Conservation (phyloP, 192 early-diverging fungal genomes). For the Gaertneriomyces semiglobifer region DNA sequence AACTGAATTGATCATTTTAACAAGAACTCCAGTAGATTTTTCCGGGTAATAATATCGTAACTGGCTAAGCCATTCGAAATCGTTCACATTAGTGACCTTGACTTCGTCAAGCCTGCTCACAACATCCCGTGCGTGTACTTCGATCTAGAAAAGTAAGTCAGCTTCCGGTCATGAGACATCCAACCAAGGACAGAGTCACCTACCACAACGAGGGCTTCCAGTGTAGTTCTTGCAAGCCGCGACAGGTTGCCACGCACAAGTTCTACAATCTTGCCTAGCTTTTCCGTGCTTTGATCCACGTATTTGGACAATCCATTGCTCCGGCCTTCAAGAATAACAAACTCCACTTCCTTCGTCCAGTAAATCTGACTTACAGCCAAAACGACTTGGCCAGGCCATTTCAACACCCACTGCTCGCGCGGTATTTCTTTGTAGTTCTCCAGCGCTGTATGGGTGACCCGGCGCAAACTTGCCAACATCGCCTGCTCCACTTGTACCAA, state of each 20-base stretch:
- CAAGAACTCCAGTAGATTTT: slow-evolving; percentile 51
- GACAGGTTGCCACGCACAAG: slow-evolving; percentile 55
- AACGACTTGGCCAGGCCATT: slow-evolving; percentile 64
- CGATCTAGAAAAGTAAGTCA: slow-evolving; percentile 40
- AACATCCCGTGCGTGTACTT: slow-evolving; percentile 61
- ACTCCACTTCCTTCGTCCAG: slow-evolving; percentile 62
- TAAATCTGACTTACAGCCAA: slow-evolving; percentile 55
- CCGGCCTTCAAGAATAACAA: slow-evolving; percentile 43
- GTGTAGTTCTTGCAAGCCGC: slow-evolving; percentile 42
- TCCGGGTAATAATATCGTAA: slow-evolving; percentile 58
- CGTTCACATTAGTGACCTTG: slow-evolving; percentile 37
- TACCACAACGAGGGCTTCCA: slow-evolving; percentile 60
- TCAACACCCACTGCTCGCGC: slow-evolving; percentile 57
- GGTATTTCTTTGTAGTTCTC: slow-evolving; percentile 45
- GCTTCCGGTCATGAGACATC: background rate
- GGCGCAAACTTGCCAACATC: slow-evolving; percentile 50
- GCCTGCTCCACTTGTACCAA: slow-evolving; percentile 54
- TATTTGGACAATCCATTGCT: slow-evolving; percentile 49
- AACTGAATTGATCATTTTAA: slow-evolving; percentile 64
- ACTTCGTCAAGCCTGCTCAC: slow-evolving; percentile 47
- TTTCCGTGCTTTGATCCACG: slow-evolving; percentile 44
- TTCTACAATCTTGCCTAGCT: slow-evolving; percentile 53
- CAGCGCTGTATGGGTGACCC: slow-evolving; percentile 39
- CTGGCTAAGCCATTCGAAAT: slow-evolving; percentile 58
- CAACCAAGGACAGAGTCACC: slow-evolving; percentile 1